phyloP scores from a whole-genome alignment of 768 basidiomycete genomes.

The Baorangia bicolor region DNA sequence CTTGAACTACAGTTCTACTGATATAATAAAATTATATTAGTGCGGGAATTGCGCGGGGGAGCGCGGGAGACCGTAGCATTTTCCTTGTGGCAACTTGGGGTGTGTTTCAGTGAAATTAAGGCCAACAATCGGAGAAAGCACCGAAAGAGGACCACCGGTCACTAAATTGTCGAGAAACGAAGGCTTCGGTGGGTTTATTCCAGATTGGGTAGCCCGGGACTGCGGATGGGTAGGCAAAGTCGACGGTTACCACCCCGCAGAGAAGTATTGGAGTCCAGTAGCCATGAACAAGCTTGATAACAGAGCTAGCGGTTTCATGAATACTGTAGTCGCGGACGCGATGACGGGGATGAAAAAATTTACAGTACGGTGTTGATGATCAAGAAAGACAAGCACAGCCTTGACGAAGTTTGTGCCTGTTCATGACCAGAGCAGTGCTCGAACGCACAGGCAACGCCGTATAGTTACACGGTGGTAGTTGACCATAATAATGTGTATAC shows the following conservation, averaged over 20 bases:
- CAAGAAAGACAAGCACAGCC: neutral
- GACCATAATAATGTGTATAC: neutral
- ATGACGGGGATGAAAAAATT: neutral
- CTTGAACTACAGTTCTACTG: too few species aligned
- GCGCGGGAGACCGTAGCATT: too few species aligned
- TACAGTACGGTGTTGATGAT: neutral
- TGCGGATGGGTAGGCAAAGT: conserved; percentile 19
- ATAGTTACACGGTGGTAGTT: neutral
- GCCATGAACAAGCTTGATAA: conserved; percentile 30
- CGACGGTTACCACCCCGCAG: conserved; percentile 72
- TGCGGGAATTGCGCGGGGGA: too few species aligned
- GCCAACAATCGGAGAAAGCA: conserved; percentile 57
- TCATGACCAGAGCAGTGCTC: too few species aligned
- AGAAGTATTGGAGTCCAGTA: conserved; percentile 59
- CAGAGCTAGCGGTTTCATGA: conserved; percentile 52
- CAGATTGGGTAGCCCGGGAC: conserved; percentile 22
- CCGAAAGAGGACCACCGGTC: conserved; percentile 51
- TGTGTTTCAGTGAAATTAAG: conserved; percentile 64
- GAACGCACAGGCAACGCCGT: neutral
- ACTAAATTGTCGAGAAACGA: conserved; percentile 40
- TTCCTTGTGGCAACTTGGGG: too few species aligned
- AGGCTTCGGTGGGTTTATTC: conserved; percentile 9
- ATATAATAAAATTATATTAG: too few species aligned
- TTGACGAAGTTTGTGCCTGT: neutral
- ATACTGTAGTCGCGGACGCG: neutral